Evolutionary conservation across 108 stramenopile species (phyloP).

Genomic region (Craspedostauros australis): DNA sequence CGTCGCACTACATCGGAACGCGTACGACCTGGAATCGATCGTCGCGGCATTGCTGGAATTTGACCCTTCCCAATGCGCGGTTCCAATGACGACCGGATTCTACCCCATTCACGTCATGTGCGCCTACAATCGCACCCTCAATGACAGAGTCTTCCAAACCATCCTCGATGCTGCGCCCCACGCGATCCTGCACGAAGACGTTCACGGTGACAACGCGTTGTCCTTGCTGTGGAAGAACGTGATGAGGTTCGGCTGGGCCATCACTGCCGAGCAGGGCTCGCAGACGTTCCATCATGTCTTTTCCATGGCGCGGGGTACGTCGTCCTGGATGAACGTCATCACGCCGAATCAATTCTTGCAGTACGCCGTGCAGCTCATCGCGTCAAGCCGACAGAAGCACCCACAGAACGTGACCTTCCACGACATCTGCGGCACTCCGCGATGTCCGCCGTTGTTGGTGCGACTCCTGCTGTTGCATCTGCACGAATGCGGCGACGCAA

Average conservation of each 20-base stretch:
- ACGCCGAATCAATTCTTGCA: conserved; percentile 17
- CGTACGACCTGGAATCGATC: conserved; percentile 16
- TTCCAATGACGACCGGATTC: conserved; percentile 26
- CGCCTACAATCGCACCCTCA: conserved; percentile 21
- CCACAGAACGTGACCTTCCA: conserved; percentile 5
- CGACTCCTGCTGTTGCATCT: conserved; percentile 2
- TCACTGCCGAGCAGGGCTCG: conserved; percentile 9
- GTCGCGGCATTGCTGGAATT: conserved; percentile 11
- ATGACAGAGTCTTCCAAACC: conserved; percentile 4
- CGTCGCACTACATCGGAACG: conserved; percentile 25
- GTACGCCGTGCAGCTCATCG: conserved; percentile 14
- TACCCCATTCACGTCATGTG: conserved; percentile 24
- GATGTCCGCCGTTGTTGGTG: conserved; percentile 23
- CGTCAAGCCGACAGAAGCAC: neutral
- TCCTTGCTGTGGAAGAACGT: conserved; percentile 30
- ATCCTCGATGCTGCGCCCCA: conserved; percentile 9
- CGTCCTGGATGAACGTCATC: conserved; percentile 27
- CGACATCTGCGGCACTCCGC: conserved; percentile 14
- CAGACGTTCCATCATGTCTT: no score
- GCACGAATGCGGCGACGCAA: neutral
- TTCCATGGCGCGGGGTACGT: no score
- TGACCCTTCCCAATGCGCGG: neutral
- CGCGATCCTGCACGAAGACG: conserved; percentile 9
- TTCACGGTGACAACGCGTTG: conserved; percentile 26
- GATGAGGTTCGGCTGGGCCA: conserved; percentile 31